Base-by-base conservation (phyloP, 805 yeast genomes). In the Ogataea siamensis region DNA sequence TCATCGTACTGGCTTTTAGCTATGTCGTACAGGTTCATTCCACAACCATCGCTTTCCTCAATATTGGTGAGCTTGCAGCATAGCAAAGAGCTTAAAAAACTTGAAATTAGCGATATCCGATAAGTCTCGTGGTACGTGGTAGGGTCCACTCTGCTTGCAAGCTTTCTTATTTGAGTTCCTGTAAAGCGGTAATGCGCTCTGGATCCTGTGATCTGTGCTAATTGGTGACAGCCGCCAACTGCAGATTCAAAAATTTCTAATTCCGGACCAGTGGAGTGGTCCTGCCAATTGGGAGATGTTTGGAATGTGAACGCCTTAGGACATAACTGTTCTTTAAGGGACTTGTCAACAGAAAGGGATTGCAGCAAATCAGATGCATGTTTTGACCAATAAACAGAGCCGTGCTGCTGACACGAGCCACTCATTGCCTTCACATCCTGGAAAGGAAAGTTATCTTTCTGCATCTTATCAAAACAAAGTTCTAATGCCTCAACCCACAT, bases 331-430 rank as follows among this genome's bases (percentile, higher is more conserved):
- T 65, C 70, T 24, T 66, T 55, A 34, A 85, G 63, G 2, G 66
- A 42, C 9, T 52, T 34, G 4, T 48, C 42, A 0, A 54, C 18
- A 0, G 66, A 47, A 39, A 84, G 61, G 0, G 50, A 42, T 1
- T 43, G 28, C 35, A 87, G 65, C 3, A 68, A 45, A 0, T 47
- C 43, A 1, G 62, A 58, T 0, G 85, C 80, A 6, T 63, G 49
- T 4, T 60, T 16, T 1, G 86, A 71, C 91, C 94, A 86, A 54
- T 68, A 88, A 2, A 89, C 88, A 2, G 94, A 83, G 0, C 96
- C 96, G 55, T 88, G 96, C 54, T 88, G 96, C 62, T 88, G 96
- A 40, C 94, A 83, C 0, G 95, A 87, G 0, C 96, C 96, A 29
- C 84, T 73, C 34, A 88, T 72, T 2, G 84, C 87, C 27, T 51